phyloP scores from a whole-genome alignment of 2,329 filamentous ascomycete genomes.

The Phialemoniopsis sp. region DNA sequence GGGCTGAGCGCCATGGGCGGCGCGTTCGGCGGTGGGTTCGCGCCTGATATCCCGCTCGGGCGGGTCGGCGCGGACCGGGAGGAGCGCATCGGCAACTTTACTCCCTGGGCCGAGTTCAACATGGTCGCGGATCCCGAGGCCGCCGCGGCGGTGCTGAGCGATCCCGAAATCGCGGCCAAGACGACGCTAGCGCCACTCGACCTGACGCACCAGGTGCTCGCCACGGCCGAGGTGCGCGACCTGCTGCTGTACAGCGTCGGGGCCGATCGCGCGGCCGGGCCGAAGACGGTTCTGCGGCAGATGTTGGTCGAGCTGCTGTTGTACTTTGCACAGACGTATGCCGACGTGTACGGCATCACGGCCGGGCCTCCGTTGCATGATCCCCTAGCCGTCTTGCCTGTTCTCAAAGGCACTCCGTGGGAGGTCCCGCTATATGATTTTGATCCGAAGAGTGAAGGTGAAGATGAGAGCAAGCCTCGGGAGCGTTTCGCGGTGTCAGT shows the following conservation, averaged over 20 bases:
- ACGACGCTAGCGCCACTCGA: neutral
- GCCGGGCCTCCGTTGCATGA: conserved; percentile 1
- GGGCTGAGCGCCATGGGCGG: conserved; percentile 1
- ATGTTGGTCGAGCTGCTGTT: neutral
- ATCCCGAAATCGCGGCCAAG: neutral
- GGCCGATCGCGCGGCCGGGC: neutral
- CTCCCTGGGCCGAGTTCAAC: conserved; percentile 1
- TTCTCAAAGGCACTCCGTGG: neutral
- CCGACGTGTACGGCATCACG: conserved; percentile 19
- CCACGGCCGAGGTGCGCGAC: neutral
- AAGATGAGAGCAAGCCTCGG: neutral
- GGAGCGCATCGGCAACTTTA: neutral
- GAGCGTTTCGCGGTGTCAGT: neutral
- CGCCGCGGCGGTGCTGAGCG: neutral
- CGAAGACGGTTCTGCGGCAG: neutral
- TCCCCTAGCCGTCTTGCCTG: neutral
- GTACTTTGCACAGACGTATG: neutral
- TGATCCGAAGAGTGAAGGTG: too few species aligned
- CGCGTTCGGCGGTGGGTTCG: neutral
- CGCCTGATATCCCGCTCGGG: too few species aligned
- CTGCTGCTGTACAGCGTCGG: neutral
- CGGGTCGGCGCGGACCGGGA: neutral
- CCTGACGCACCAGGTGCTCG: neutral
- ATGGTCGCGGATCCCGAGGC: conserved; percentile 1
- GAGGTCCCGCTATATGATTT: neutral